Evolutionary conservation across 2,329 filamentous ascomycete species (phyloP), one percentile per base, ranked within the genome.

Genomic region (Aureobasidium mangrovei): DNA sequence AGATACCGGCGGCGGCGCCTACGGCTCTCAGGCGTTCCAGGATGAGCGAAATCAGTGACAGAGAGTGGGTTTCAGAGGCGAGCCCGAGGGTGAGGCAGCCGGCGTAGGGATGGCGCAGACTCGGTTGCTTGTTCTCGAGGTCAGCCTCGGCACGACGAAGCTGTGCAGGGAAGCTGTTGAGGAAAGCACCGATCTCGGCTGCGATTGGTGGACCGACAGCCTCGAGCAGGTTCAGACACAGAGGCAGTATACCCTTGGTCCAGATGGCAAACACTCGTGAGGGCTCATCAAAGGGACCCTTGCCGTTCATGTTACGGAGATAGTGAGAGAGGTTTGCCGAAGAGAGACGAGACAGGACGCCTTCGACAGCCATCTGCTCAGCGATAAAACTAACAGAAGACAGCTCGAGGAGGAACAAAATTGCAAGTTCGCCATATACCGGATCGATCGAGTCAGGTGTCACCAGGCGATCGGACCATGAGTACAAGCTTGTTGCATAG

Each of bases 371-470:
- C 62, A 98, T 82, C 59, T 93, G 86, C 67, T 97, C 91, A 2
- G 93, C 91, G 49, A 97, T 78, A 18, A 81, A 71, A 0, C 87
- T 86, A 10, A 97, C 78, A 10, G 82, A 84, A 1, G 91, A 95
- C 9, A 98, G 78, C 61, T 95, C 88, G 26, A 95, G 81, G 10
- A 98, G 77, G 69, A 97, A 94, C 28, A 91, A 78, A 39, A 95
- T 79, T 63, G 87, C 88, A n/a, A 96, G 80, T 66, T 96, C 91
- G 59, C 91, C 93, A 68, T 96, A 97, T 31, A 97, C 76, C 0
- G 93, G 91, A 65, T 97, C 91, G 29, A 84, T 82, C 55, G 85
- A 80, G 28, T 65, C 62, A 0, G 85, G 79, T 38, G 96, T 77
- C 0, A 85, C 80, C 27, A 97, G 77, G 60, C 85, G 83, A 68